These are phyloP conservation scores for Cyclanthera cordifolia DNA, from an alignment of 306 rosid species.

Conservation along the genomic window DNA sequence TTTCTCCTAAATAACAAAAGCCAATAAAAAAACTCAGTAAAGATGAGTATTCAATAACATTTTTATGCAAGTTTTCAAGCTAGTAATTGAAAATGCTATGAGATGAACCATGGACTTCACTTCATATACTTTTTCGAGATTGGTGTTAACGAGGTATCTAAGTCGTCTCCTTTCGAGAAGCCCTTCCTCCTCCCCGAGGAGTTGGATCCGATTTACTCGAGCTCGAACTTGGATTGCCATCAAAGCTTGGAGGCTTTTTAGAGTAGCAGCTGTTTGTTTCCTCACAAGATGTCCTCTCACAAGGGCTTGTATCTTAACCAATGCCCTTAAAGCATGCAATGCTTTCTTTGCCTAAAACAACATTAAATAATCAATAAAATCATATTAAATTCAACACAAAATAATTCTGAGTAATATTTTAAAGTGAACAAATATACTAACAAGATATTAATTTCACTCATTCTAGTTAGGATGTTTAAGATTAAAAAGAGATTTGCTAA, in stretches of 20 bases:
- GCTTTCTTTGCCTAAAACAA: constrained; percentile 71
- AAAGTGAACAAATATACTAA: too few relatives aligned
- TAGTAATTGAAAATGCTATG: neutral
- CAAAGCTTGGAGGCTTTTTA: constrained; percentile 53
- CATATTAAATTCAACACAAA: too few relatives aligned
- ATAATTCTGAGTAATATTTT: too few relatives aligned
- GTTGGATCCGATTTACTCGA: constrained; percentile 32
- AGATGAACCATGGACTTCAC: constrained; percentile 20
- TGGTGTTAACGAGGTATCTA: constrained; percentile 7
- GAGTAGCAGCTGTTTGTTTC: constrained; percentile 38
- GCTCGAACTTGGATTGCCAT: constrained; percentile 69
- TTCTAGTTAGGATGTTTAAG: too few relatives aligned
- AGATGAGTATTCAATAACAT: too few relatives aligned
- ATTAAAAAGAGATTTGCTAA: too few relatives aligned
- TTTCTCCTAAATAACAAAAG: constrained; percentile 29
- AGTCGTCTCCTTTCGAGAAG: constrained; percentile 17
- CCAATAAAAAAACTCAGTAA: neutral
- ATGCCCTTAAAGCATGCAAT: constrained; percentile 67
- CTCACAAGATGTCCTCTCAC: constrained; percentile 87
- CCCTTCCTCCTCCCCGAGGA: constrained; percentile 32
- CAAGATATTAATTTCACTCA: too few relatives aligned
- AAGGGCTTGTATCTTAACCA: constrained; percentile 82
- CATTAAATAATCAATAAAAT: too few relatives aligned
- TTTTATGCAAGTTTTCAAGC: too few relatives aligned
- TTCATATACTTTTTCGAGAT: neutral